Evolutionary conservation across 805 yeast genomes (phyloP), one percentile per base, ranked within the genome.

Genomic region (Monosporozyma yasuniensis): DNA sequence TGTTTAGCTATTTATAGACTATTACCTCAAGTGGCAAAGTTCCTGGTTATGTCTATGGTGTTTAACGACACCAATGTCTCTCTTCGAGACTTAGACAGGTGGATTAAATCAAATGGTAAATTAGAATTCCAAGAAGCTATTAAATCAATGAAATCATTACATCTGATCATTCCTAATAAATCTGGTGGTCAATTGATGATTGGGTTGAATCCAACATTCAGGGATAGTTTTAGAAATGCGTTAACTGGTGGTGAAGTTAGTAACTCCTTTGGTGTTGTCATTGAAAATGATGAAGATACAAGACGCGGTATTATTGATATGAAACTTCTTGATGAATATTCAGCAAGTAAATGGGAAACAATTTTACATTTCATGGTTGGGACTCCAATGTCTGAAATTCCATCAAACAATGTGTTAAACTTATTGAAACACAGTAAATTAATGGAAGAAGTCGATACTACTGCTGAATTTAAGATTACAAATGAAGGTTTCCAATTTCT

Each of bases 311-410:
- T 70, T 28, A 84, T 85, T 4, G 81, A 78, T 44, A 67, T 81
- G n/a, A 76, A 74, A 35, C 84, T 83, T 58, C 71, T 91, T 45
- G 95, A 87, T 56, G 72, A 73, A 38, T 90, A 88, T 67, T 95
- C 96, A 12, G 77, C 88, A 6, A 78, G 76, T 44, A 88, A 85
- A 62, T 93, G 99, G 99, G 99, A 93, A 64, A 80, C 87, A 7
- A 91, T 93, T 57, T 72, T 93, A 58, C 98, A 93, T 72, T 93
- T 84, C 70, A 91, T 93, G 98, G 99, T 93, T 42, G 96, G 98
- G 1, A 87, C 97, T 0, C 86, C 87, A 47, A 69, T 83, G 44
- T 73, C 78, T 10, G 75, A 73, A 16, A 70, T 78, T 2, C 96
- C 96, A 2, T 83, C 90, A 45, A 75, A 77, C n/a, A 90, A 91